These are phyloP conservation scores for Allomyces macrogynus DNA, from an alignment of 192 early-diverging fungal species.

Conservation along the genomic window DNA sequence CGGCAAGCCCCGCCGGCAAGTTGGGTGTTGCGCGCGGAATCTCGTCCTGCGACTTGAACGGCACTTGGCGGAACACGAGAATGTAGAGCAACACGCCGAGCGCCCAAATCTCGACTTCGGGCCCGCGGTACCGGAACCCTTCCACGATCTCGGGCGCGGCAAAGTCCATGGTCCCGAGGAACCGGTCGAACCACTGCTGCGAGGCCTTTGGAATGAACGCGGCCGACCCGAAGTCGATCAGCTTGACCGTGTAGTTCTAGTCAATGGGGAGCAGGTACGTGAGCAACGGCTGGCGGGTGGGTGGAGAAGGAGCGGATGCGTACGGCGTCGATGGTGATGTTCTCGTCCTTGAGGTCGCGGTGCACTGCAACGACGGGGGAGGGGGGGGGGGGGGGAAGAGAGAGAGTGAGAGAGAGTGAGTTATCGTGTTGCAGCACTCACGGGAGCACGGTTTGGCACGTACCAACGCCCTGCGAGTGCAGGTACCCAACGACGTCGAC, in stretches of 20 bases:
- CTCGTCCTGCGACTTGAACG: constrained; percentile 10
- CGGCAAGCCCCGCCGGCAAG: too few relatives aligned
- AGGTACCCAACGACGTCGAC: constrained; percentile 17
- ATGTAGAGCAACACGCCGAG: constrained; percentile 35
- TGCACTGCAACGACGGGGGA: constrained; percentile 9
- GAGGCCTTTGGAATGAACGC: constrained; percentile 10
- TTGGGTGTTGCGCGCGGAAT: not conserved
- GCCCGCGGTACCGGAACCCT: constrained; percentile 23
- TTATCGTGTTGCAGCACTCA: too few relatives aligned
- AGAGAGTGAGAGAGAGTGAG: too few relatives aligned
- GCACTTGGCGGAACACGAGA: constrained; percentile 26
- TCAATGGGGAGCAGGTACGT: constrained; percentile 8
- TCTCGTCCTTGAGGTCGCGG: constrained; percentile 40
- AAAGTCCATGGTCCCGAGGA: constrained; percentile 24
- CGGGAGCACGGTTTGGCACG: too few relatives aligned
- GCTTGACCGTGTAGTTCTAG: constrained; percentile 18
- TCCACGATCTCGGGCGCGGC: constrained; percentile 32
- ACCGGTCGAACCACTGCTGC: constrained; percentile 14
- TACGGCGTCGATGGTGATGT: constrained; percentile 14
- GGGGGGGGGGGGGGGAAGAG: too few relatives aligned
- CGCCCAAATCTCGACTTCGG: constrained; percentile 34
- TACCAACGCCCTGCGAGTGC: constrained; percentile 14
- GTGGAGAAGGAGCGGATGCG: too few relatives aligned
- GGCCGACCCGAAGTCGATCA: constrained; percentile 36
- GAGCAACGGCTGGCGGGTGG: too few relatives aligned